phyloP scores from a whole-genome alignment of 208 protist genomes.

The Acanthamoeba royreba region DNA sequence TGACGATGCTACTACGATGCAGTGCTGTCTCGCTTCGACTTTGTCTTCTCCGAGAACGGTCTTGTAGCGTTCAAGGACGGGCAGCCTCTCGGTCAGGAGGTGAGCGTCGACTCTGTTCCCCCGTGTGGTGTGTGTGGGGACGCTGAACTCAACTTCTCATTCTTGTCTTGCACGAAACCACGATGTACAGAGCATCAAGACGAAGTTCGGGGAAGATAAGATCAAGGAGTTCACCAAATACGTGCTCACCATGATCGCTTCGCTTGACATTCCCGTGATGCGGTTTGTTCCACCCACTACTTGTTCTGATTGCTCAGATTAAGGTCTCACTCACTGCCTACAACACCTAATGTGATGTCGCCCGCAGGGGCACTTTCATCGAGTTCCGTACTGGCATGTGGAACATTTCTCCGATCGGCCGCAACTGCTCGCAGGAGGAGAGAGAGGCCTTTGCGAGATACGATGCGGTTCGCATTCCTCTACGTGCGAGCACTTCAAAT shows the following conservation, averaged over 20 bases:
- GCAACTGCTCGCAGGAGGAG: conserved; percentile 97
- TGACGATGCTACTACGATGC: neutral
- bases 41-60: conserved; percentile 98
- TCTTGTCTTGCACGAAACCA: neutral
- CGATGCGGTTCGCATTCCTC: conserved; percentile 82
- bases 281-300: neutral
- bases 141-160: neutral
- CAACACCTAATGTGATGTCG: neutral
- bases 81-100: conserved; percentile 70
- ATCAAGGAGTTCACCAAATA: conserved; percentile 94
- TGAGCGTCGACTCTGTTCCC: conserved; percentile 70
- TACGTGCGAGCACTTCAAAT: too few relatives aligned
- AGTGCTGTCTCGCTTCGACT: conserved; percentile 93
- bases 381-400: conserved; percentile 99
- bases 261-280: conserved; percentile 97
- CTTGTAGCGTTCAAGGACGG: conserved; percentile 89
- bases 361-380: conserved; percentile 96
- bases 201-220: conserved; percentile 91
- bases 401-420: conserved; percentile 98
- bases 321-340: neutral
- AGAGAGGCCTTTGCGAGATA: conserved; percentile 96
- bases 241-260: conserved; percentile 90
- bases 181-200: conserved; percentile 83
- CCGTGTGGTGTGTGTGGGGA: neutral
- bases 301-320: neutral